Base-by-base conservation (phyloP, 495 filamentous ascomycete genomes). In the Aspergillus coremiiformis region DNA sequence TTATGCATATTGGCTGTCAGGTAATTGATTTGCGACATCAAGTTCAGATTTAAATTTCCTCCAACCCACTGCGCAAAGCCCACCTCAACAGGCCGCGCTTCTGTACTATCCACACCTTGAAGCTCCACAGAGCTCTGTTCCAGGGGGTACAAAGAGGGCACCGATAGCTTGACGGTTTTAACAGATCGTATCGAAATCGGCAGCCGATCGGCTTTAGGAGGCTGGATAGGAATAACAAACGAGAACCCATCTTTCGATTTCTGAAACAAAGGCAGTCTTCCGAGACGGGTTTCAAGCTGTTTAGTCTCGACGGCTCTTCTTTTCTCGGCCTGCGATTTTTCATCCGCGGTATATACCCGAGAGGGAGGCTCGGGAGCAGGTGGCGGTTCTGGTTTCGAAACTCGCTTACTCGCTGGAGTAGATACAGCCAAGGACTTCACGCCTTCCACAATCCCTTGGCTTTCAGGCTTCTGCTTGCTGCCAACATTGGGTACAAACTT, bases 231-330 rank as follows among this genome's bases (percentile, higher is more conserved):
- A 44, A 95, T 64, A 0, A 81, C 82, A 59, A 83, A 95, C 7
- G 78, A 77, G 32, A 83, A 66, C 12, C 85, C 85, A 68, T 94
- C 85, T 35, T 74, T 66, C 12, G 84, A 83, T 55, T 84, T 91
- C 21, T 80, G 76, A 61, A 87, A 96, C 22, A 79, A 58, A 1
- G 83, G 79, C 20, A 84, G 59, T 55, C 84, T 73, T 23, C 84
- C 80, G 69, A 95, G 79, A n/a, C 90, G 78, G 17, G 88, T 80
- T 66, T 94, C 88, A 0, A 95, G 75, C 53, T 90, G 87, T 29
- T 82, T 77, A 29, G 76, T 82, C 61, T 93, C 87, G 42, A 71
- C 63, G 10, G 81, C 74, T 44, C 89, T 76, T 47, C 79, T 76
- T 29, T 78, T 77, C 54, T 80, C 78, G n/a, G 87, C 89, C 23